Conservation (phyloP, 257 asterid genomes). For the Catharanthus roseus region DNA sequence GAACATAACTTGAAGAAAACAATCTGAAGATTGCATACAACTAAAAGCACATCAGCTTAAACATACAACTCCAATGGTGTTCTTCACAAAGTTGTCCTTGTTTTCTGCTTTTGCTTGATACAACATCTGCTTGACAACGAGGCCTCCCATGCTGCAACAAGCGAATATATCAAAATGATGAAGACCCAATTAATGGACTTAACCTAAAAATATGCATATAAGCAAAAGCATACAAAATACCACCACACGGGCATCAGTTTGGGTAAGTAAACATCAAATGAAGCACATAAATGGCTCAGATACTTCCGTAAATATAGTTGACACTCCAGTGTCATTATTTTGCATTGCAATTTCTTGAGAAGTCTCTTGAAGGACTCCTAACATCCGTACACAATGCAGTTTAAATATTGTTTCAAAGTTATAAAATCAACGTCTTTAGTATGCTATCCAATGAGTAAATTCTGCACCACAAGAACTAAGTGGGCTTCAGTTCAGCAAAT, state of each 20-base stretch:
- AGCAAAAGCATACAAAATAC: neutral
- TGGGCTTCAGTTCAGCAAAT: neutral
- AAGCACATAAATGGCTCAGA: neutral
- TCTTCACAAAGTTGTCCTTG: conserved; percentile 70
- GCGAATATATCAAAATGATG: conserved; percentile 3
- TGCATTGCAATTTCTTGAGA: neutral
- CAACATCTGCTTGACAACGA: conserved; percentile 96
- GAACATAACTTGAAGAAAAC: conserved; percentile 10
- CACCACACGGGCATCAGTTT: neutral
- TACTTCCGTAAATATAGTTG: neutral
- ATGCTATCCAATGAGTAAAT: neutral
- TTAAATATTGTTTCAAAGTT: neutral
- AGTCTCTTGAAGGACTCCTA: neutral
- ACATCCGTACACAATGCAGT: neutral
- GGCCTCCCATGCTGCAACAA: conserved; percentile 90
- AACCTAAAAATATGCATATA: neutral
- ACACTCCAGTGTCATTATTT: neutral
- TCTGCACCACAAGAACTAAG: neutral
- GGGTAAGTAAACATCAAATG: neutral
- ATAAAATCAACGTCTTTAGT: neutral
- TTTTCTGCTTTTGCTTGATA: conserved; percentile 76
- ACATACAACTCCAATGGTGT: conserved; percentile 86
- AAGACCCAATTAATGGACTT: neutral
- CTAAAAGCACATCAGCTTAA: conserved; percentile 8
- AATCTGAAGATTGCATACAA: conserved; percentile 9